Percentiles rank a stretch among this genome's conserved stretches.
phyloP scores from a whole-genome alignment of 805 yeast species.

The Vanderwaltozyma tropicalis region DNA sequence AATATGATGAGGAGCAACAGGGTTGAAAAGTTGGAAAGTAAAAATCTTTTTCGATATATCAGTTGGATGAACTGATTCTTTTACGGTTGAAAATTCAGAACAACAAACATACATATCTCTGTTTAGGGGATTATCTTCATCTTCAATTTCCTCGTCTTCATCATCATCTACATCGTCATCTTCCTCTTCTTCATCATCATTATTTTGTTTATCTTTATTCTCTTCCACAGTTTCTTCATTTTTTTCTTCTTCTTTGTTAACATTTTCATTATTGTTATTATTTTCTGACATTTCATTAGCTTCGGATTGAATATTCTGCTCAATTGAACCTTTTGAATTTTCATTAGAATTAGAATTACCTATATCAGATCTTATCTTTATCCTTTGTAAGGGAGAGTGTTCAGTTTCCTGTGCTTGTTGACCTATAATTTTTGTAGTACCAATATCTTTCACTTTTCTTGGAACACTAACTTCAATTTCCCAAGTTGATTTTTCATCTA shows the following conservation, averaged over 20 bases:
- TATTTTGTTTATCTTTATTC: slow-evolving; percentile 6
- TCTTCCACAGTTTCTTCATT: slow-evolving; percentile 1
- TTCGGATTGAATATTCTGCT: too few relatives aligned
- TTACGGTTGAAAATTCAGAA: slow-evolving; percentile 57
- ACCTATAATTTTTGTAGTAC: slow-evolving; percentile 29
- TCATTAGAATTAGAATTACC: too few relatives aligned
- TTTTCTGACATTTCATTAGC: neutral
- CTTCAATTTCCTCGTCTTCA: slow-evolving; percentile 22
- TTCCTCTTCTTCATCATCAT: slow-evolving; percentile 25
- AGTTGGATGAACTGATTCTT: slow-evolving; percentile 64
- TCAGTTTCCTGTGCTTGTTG: slow-evolving; percentile 7
- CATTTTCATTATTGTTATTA: neutral
- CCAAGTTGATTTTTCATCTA: slow-evolving; percentile 89
- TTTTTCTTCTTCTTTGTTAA: neutral
- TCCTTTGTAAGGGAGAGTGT: neutral
- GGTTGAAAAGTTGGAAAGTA: slow-evolving; percentile 63
- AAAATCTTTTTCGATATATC: slow-evolving; percentile 68
- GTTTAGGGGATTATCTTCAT: slow-evolving; percentile 17
- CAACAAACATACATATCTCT: slow-evolving; percentile 53
- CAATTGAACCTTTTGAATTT: too few relatives aligned
- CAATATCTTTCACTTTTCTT: slow-evolving; percentile 64
- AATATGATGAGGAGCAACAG: slow-evolving; percentile 86
- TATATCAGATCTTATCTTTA: neutral
- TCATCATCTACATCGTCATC: slow-evolving; percentile 25
- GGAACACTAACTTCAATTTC: slow-evolving; percentile 81